phyloP scores from a whole-genome alignment of 306 rosid genomes.

The Cucurbita maxima region DNA sequence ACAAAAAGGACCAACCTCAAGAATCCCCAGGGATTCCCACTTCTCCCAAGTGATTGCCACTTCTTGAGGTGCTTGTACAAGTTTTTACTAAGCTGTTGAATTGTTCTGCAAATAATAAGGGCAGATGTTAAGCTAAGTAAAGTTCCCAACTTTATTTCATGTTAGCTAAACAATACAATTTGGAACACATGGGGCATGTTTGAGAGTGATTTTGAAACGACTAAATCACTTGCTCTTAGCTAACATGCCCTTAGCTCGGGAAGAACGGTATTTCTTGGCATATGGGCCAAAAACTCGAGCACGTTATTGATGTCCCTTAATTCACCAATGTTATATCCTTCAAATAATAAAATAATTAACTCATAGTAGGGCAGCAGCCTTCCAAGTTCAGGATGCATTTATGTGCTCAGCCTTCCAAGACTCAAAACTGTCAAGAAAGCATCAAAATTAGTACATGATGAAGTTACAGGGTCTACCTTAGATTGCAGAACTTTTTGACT shows the following conservation, averaged over 20 bases:
- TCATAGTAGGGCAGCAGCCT: neutral
- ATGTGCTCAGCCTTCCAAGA: neutral
- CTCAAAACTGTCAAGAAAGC: neutral
- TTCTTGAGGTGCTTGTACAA: slow-evolving; percentile 3
- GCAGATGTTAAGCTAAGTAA: neutral
- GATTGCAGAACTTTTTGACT: slow-evolving; percentile 48
- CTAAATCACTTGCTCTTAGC: neutral
- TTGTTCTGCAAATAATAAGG: slow-evolving; percentile 31
- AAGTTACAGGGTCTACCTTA: slow-evolving; percentile 26
- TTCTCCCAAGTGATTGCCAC: too few species aligned
- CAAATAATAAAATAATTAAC: neutral
- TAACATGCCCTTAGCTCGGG: neutral
- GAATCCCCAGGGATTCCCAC: too few species aligned
- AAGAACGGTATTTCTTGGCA: neutral
- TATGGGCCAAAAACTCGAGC: neutral
- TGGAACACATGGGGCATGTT: neutral
- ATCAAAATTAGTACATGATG: neutral
- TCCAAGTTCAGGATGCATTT: neutral
- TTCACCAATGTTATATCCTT: neutral
- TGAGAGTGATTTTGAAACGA: too few species aligned
- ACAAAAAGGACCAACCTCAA: too few species aligned
- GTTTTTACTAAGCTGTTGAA: slow-evolving; percentile 18
- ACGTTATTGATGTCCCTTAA: neutral
- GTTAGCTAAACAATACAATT: neutral
- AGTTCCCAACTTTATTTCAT: neutral